These are phyloP conservation scores for Diaporthe citrichinensis DNA, from an alignment of 2,329 filamentous ascomycete genomes.

Conservation along the genomic window DNA sequence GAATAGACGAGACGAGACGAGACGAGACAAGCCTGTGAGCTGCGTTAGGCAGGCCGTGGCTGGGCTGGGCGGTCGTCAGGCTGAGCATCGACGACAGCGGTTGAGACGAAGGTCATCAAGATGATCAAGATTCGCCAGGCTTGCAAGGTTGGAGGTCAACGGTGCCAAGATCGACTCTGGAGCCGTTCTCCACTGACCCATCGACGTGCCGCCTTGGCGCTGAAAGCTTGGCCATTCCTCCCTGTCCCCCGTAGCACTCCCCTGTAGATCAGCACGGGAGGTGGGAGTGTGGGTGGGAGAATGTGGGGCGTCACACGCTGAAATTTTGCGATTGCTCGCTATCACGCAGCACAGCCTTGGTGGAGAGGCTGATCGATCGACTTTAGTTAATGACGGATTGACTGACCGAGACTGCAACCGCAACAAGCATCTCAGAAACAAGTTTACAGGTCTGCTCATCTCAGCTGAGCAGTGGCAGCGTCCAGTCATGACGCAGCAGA, in stretches of 20 bases:
- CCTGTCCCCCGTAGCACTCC: neutral
- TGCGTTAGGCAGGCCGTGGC: neutral
- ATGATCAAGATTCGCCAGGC: neutral
- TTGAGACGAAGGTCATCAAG: neutral
- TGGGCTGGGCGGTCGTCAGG: conserved; percentile 1
- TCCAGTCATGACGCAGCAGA: conserved; percentile 25
- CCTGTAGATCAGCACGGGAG: conserved; percentile 20
- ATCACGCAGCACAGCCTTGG: conserved; percentile 24
- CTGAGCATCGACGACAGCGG: neutral
- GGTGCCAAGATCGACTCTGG: neutral
- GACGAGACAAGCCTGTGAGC: neutral
- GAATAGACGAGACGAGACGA: conserved; percentile 26
- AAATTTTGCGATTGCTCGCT: conserved; percentile 15
- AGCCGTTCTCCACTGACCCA: neutral
- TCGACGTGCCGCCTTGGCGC: conserved; percentile 29
- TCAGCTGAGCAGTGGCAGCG: neutral
- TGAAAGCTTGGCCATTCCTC: conserved; percentile 23
- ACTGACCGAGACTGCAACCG: conserved; percentile 14
- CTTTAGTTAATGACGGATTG: neutral
- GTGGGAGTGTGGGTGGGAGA: conserved; percentile 4
- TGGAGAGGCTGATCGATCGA: conserved; percentile 23
- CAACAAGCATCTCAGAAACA: neutral
- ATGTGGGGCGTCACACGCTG: conserved; percentile 20
- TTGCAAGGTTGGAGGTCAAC: neutral
- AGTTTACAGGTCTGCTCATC: neutral